These are phyloP conservation scores for Teratosphaeriaceae sp. DNA, from an alignment of 2,329 filamentous ascomycete species.

Conservation along the genomic window DNA sequence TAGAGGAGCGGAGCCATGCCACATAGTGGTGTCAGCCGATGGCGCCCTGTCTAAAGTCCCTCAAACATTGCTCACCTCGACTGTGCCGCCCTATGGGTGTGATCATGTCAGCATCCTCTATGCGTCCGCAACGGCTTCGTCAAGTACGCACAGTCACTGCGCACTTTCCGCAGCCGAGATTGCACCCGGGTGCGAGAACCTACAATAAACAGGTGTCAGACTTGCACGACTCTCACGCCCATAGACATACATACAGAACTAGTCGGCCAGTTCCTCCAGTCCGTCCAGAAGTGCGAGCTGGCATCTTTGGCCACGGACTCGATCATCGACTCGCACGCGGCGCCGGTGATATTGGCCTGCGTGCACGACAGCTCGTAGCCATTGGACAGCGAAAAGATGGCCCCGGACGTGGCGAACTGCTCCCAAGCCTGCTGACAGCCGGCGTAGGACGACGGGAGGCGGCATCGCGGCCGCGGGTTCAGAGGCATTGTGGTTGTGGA, in stretches of 20 bases:
- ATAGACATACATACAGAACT: too few relatives aligned
- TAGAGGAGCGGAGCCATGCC: neutral
- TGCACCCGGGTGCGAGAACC: neutral
- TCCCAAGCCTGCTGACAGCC: neutral
- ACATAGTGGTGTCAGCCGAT: too few relatives aligned
- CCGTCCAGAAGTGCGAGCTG: neutral
- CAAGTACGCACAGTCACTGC: slow-evolving; percentile 3
- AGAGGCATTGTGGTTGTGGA: neutral
- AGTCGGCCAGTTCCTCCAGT: too few relatives aligned
- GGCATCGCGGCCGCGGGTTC: neutral
- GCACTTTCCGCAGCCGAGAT: neutral
- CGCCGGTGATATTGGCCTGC: neutral
- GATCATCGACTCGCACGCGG: neutral
- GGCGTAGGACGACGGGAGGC: neutral
- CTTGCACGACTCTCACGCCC: too few relatives aligned
- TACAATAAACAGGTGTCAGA: too few relatives aligned
- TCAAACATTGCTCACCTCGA: too few relatives aligned
- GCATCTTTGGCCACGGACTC: neutral
- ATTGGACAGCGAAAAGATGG: neutral
- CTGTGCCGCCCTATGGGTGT: too few relatives aligned
- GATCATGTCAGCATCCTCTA: neutral
- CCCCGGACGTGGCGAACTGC: neutral
- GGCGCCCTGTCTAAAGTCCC: neutral
- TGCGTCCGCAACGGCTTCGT: neutral
- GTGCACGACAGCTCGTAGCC: neutral